phyloP scores from a whole-genome alignment of 805 yeast genomes.

The Candida verbasci region DNA sequence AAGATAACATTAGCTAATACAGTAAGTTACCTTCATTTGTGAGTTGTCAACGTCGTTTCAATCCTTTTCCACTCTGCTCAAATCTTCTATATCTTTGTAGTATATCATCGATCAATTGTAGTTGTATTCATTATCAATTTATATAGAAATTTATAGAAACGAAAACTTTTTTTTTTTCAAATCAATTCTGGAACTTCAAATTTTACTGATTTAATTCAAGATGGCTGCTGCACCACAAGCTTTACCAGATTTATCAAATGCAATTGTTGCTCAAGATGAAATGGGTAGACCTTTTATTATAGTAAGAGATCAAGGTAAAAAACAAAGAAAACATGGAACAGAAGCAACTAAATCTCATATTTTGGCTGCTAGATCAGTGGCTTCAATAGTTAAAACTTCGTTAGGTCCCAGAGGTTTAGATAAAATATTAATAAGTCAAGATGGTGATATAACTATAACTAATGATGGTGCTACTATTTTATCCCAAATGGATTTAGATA shows the following conservation, averaged over 20 bases:
- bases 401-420: slow-evolving; percentile 98
- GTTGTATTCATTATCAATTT: too few relatives aligned
- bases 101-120: too few relatives aligned
- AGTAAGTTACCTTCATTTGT: too few relatives aligned
- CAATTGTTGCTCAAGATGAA: slow-evolving; percentile 98
- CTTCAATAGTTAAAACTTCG: slow-evolving; percentile 86
- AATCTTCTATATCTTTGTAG: too few relatives aligned
- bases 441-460: slow-evolving; percentile 96
- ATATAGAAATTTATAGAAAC: too few relatives aligned
- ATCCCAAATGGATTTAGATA: slow-evolving; percentile 92
- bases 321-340: slow-evolving; percentile 55
- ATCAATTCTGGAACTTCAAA: neutral
- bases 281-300: slow-evolving; percentile 98
- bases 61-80: too few relatives aligned
- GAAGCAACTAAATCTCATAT: slow-evolving; percentile 73
- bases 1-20: too few relatives aligned
- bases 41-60: too few relatives aligned
- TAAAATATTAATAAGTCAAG: slow-evolving; percentile 90
- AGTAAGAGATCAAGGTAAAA: slow-evolving; percentile 81
- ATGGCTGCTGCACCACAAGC: slow-evolving; percentile 19
- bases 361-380: slow-evolving; percentile 90
- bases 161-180: slow-evolving; percentile 2
- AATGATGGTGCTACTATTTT: slow-evolving; percentile 98
- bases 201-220: slow-evolving; percentile 1
- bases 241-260: slow-evolving; percentile 94